Evolutionary conservation across 2,329 filamentous ascomycete species (phyloP), one percentile per base, ranked within the genome.

Genomic region (Paraphoma sp.): DNA sequence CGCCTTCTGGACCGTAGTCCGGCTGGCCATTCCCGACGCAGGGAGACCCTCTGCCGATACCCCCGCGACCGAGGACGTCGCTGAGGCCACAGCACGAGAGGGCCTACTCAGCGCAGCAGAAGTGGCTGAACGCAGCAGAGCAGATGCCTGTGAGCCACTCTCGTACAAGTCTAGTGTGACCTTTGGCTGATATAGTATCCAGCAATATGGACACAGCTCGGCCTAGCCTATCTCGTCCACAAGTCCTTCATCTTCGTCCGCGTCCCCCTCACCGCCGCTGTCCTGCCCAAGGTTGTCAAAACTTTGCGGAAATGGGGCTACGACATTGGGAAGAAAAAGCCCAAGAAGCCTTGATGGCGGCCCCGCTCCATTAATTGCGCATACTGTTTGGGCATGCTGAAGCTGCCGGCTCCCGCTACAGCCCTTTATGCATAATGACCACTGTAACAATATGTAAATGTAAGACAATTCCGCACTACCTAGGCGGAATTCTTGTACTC

Each of bases 211-310:
- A 98, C 95, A 8, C 93, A 97, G 74, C 82, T 99, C 30, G 93
- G 92, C 14, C 84, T 99, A 47, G 95, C 95, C 11, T 99, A 99
- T 73, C 94, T 94, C 29, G 92, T 99, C 56, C 95, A 99, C 83
- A 99, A 99, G 81, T 96, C 91, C 67, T 92, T 98, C 77, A 97
- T 99, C 70, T 97, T 99, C 77, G 78, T 98, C 64, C 87, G 95
- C n/a, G 92, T 99, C 9, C 95, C 95, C 8, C 80, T 98, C 62
- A 95, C 95, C 1, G 93, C 92, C 11, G 94, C 93, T 2, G 84
- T 98, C 33, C 93, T 92, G 8, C 95, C 95, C 1, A 97, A 96
- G 78, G 89, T 98, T n/a, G 95, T 97, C 70, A 96, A 92, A 78
- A 86, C 88, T 11, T 81, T 99, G 29, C 84, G 94, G 62, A 84